Conservation (phyloP, 768 basidiomycete species). For the Inosperma sp. region DNA sequence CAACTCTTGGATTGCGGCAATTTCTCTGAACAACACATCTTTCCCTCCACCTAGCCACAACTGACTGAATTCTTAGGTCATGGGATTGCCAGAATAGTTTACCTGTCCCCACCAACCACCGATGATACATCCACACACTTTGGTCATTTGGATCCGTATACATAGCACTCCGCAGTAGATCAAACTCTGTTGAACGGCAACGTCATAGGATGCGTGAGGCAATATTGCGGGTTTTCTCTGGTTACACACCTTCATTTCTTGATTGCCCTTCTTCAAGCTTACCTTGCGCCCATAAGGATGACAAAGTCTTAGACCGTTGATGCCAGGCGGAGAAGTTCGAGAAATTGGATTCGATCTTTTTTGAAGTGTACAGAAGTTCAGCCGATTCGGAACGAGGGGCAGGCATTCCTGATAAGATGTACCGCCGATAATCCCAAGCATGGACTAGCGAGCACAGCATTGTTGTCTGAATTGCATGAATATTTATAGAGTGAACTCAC, state of each 20-base stretch:
- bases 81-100: slow-evolving; percentile 12
- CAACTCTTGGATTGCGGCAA: slow-evolving; percentile 74
- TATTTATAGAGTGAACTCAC: slow-evolving; percentile 42
- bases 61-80: slow-evolving; percentile 4
- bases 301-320: slow-evolving; percentile 81
- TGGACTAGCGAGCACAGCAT: slow-evolving; percentile 55
- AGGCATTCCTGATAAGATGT: slow-evolving; percentile 71
- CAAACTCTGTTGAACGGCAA: slow-evolving; percentile 69
- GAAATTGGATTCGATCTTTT: slow-evolving; percentile 90
- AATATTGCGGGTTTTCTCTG: background rate
- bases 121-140: slow-evolving; percentile 96
- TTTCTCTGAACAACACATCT: slow-evolving; percentile 64
- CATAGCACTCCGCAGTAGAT: slow-evolving; percentile 87
- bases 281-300: slow-evolving; percentile 58
- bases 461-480: background rate
- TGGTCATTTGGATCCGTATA: slow-evolving; percentile 97
- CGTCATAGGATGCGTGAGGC: background rate
- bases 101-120: slow-evolving; percentile 92
- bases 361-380: slow-evolving; percentile 83
- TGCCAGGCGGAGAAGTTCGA: slow-evolving; percentile 99
- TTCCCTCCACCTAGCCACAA: slow-evolving; percentile 49
- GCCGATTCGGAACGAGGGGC: slow-evolving; percentile 46
- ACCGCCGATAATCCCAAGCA: slow-evolving; percentile 92
- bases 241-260: slow-evolving; percentile 63
- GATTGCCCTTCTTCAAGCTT: slow-evolving; percentile 48